Evolutionary conservation across 2,329 filamentous ascomycete genomes (phyloP).

Genomic region (Cladosporium sp.): DNA sequence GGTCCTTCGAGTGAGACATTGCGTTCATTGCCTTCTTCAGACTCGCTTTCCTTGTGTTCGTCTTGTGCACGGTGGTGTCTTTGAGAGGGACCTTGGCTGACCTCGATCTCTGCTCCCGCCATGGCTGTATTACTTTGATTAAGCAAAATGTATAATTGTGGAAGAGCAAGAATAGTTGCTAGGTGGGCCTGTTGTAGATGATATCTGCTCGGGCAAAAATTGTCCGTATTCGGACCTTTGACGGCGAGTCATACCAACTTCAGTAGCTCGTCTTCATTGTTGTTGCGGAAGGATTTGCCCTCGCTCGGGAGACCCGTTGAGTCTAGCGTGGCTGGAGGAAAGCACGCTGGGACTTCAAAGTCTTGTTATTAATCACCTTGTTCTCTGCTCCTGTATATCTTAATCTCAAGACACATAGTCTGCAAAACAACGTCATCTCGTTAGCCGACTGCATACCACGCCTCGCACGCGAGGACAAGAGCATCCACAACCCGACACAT

Average conservation of each 20-base stretch:
- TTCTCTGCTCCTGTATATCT: neutral
- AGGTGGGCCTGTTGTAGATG: neutral
- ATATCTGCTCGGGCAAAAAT: conserved; percentile 18
- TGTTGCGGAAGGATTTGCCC: neutral
- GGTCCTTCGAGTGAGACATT: conserved; percentile 20
- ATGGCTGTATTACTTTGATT: neutral
- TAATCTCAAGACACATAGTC: too few relatives aligned
- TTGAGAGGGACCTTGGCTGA: neutral
- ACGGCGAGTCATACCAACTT: conserved; percentile 16
- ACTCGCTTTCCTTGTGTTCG: conserved; percentile 21
- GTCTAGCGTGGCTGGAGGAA: neutral
- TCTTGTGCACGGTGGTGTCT: neutral
- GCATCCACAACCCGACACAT: neutral
- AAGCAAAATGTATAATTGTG: neutral
- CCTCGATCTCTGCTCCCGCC: neutral
- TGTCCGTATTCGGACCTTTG: conserved; percentile 15
- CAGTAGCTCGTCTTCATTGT: neutral
- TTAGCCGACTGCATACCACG: too few relatives aligned
- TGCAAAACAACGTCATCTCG: too few relatives aligned
- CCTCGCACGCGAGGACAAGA: neutral
- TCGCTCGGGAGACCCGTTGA: neutral
- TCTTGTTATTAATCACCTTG: neutral
- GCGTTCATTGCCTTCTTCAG: conserved; percentile 18
- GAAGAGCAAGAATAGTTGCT: neutral
- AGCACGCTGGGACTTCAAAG: neutral